Base-by-base conservation (phyloP, 768 basidiomycete genomes). In the Panellus pusillus region DNA sequence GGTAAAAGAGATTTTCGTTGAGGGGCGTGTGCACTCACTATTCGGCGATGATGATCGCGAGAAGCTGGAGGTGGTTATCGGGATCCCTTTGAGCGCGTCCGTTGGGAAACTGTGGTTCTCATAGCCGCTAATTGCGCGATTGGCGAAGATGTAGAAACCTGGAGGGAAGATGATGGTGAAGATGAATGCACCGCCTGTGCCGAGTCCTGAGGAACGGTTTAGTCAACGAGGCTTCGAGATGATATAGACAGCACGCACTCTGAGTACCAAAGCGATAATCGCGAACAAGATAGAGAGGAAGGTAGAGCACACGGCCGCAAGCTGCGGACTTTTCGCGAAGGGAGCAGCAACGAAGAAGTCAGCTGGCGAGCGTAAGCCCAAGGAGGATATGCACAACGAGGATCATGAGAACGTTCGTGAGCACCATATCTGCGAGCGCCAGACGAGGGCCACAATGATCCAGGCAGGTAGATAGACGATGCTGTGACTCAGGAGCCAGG, bases 121-220 rank as follows among this genome's bases (percentile, higher is more conserved):
- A 61, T 78, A 91, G 12, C 86, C 86, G 48, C 80, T 78, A 1
- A 91, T 79, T 1, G 82, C 81, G 41, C 86, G 79, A 9, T 83
- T 79, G 7, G 81, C 82, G 61, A 90, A 91, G 18, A 89, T 76
- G 60, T 87, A 91, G 67, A 84, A 91, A 11, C 80, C 79, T 1
- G 90, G 87, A 0, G 90, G 90, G 62, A 91, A 90, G 19, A 91
- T 61, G 43, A 91, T 64, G 2, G 86, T 79, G 63, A 87, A 86
- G 20, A 90, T 68, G 57, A 83, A 79, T 17, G 84, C 80, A 1
- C 70, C 72, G 3, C 67, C 78, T 1, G 75, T 77, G 1, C 68
- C 62, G 1, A 75, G 74, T 19, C 29, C 13, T 27, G 20, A 2
- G 9, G 31, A 36, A 32, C n/a, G 40, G 14, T 36, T 44, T 31